Base-by-base conservation (phyloP, 495 filamentous ascomycete genomes). In the Hypoxylon trugodes region DNA sequence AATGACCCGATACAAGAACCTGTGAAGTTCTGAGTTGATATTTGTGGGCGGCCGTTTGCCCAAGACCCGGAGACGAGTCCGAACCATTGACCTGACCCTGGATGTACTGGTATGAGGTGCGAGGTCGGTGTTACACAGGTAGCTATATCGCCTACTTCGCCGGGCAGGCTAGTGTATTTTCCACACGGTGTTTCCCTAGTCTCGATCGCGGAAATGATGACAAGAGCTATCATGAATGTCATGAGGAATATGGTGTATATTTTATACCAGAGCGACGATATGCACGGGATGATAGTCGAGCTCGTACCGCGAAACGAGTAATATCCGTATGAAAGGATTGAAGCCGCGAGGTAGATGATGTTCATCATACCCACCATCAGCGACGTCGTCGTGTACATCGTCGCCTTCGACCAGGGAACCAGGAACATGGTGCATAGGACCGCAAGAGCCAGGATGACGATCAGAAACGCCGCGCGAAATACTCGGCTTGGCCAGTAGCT, bases 241-340 rank as follows among this genome's bases (percentile, higher is more conserved):
- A 35, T 30, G 21, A 50, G 33, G 12, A 46, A 33, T 15, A 43
- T 4, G 19, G 42, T 60, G 6, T 41, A 38, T 0, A 40, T 42
- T 15, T 65, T 49, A 22, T 61, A 69, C 61, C 33, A 63, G 9
- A 12, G 15, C 4, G 36, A 46, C 25, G 25, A 35, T 12, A 48
- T 63, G 9, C 53, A 63, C 10, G 60, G 59, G 22, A 60, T 66
- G 16, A 63, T 19, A 3, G 59, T 59, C 16, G 59, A 38, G 24
- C 18, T 45, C 15, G 22, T 45, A 13, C 41, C 60, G 10, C 53
- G 46, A 15, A 49, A 6, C 13, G 48, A 35, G 15, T 63, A 63
- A 32, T 55, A 68, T 3, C 37, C 37, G 22, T 58, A 68, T 1
- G 57, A 24, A 18, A 36, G 6, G 37, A 51, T 49, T 7, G 36